These are phyloP conservation scores for Heliamphora exappendiculata DNA, from an alignment of 148 eudicot genomes.

Conservation along the genomic window DNA sequence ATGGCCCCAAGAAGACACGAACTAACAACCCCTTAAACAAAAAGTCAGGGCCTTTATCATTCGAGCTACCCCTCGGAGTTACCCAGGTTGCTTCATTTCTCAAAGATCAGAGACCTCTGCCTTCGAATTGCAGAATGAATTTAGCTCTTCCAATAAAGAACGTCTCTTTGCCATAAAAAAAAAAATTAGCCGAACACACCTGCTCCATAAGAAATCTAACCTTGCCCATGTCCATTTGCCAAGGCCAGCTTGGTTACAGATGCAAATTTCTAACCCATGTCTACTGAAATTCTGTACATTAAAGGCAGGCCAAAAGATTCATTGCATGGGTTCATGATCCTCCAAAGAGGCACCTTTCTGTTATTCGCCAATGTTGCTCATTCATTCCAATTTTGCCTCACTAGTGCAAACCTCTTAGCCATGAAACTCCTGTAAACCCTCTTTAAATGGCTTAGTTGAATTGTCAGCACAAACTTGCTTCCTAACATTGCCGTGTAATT, in stretches of 20 bases:
- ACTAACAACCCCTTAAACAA: too few species aligned
- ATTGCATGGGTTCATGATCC: not conserved
- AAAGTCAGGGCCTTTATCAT: too few species aligned
- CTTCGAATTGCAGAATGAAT: not conserved
- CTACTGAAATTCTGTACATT: not conserved
- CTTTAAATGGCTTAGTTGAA: not conserved
- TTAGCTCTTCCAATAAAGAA: not conserved
- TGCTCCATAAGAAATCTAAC: not conserved
- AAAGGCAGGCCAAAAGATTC: conserved; percentile 2
- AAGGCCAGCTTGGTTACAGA: not conserved
- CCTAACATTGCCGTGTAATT: conserved; percentile 35
- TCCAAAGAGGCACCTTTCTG: not conserved
- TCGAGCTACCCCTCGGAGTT: too few species aligned
- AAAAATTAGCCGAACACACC: not conserved
- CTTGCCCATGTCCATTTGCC: not conserved
- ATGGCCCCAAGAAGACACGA: too few species aligned
- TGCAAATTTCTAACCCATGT: not conserved
- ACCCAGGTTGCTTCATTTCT: not conserved
- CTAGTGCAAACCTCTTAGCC: not conserved
- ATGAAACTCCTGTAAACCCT: not conserved
- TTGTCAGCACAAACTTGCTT: conserved; percentile 7
- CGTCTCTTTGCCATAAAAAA: not conserved
- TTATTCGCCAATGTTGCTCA: not conserved
- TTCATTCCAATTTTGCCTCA: not conserved
- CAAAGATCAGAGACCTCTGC: not conserved